Evolutionary conservation across 176 grass and related monocot species (phyloP).

Genomic region (barley (Hordeum vulgare)): DNA sequence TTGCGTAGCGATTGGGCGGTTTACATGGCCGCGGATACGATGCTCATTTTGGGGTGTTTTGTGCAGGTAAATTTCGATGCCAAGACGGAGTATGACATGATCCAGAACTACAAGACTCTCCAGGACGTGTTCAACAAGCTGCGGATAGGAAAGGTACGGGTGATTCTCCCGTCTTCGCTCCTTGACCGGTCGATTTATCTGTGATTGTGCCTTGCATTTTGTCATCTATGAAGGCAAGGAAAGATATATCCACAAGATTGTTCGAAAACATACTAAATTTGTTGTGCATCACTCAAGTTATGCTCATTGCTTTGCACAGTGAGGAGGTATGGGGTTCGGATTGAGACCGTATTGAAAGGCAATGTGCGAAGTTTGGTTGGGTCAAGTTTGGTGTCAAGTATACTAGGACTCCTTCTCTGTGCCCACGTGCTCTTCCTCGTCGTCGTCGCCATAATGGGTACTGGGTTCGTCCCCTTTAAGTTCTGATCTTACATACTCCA

Average conservation of each 20-base stretch:
- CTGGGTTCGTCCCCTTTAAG: too few relatives aligned
- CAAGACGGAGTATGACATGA: constrained; percentile 88
- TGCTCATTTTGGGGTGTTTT: neutral
- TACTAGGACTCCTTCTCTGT: too few relatives aligned
- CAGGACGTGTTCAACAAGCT: constrained; percentile 89
- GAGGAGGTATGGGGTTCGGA: neutral
- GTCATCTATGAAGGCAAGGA: too few relatives aligned
- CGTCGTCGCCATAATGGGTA: too few relatives aligned
- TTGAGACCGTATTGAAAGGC: neutral
- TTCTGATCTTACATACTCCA: too few relatives aligned
- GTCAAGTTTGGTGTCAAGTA: too few relatives aligned
- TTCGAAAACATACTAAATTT: neutral
- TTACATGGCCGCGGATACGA: neutral
- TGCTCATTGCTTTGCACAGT: neutral
- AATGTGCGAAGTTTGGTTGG: neutral
- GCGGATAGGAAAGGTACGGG: constrained; percentile 52
- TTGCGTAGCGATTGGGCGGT: too few relatives aligned
- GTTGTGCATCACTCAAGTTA: neutral
- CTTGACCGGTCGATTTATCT: neutral
- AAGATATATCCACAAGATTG: neutral
- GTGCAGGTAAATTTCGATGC: constrained; percentile 91
- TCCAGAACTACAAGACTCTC: constrained; percentile 90
- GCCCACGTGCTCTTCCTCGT: too few relatives aligned
- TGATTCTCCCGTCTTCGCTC: neutral
- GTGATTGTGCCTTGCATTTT: neutral